Conservation (phyloP, 2,329 filamentous ascomycete species). For the Lanzia echinophila region DNA sequence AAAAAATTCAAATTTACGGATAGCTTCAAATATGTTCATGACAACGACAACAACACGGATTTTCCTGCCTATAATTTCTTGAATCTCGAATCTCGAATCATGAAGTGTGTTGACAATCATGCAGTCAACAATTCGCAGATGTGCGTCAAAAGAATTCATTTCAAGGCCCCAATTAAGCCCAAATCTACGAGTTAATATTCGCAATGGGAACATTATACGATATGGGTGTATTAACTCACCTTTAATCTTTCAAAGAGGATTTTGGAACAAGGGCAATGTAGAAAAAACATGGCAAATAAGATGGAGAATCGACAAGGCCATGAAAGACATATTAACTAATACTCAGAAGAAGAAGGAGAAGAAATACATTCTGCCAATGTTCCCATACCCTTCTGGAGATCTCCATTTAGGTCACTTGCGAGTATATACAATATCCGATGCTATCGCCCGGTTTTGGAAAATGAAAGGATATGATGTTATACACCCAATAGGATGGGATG, state of each 20-base stretch:
- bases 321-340: background rate
- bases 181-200: background rate
- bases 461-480: constrained; percentile 71
- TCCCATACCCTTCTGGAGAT: constrained; percentile 83
- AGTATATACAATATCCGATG: constrained; percentile 87
- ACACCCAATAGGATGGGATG: constrained; percentile 93
- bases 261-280: too few species aligned
- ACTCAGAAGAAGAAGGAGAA: constrained; percentile 25
- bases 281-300: constrained; percentile 26
- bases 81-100: background rate
- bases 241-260: background rate
- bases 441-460: constrained; percentile 67
- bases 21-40: background rate
- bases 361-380: constrained; percentile 81
- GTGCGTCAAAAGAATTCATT: background rate
- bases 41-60: background rate
- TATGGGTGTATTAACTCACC: background rate
- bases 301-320: constrained; percentile 12
- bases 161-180: background rate
- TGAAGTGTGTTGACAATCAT: background rate
- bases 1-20: background rate
- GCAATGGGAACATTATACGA: background rate
- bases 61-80: too few species aligned
- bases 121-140: constrained; percentile 7
- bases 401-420: constrained; percentile 83